Evolutionary conservation across 345 rosid genomes (phyloP).

Genomic region (Gossypium longicalyx): DNA sequence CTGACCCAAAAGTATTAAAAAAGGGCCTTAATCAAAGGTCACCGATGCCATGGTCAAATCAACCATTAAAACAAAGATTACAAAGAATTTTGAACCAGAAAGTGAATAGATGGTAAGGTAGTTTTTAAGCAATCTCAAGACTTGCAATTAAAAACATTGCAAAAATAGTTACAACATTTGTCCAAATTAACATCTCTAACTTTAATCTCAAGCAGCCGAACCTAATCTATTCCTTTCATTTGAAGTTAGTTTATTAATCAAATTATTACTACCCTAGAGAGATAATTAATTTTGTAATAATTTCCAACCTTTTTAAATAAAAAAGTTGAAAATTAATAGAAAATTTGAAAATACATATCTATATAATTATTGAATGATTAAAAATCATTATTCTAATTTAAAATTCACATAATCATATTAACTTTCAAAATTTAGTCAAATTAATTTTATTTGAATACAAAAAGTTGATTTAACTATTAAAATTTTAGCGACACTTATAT

Average conservation of each 20-base stretch:
- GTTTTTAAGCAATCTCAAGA: conserved; percentile 7
- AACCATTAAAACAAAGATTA: not conserved
- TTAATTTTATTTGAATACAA: too few species aligned
- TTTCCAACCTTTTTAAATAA: not conserved
- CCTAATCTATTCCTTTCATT: not conserved
- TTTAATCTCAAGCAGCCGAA: not conserved
- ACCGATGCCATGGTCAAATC: not conserved
- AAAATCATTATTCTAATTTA: too few species aligned
- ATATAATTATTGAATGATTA: too few species aligned
- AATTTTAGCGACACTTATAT: too few species aligned
- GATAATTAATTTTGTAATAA: not conserved
- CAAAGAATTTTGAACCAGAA: not conserved
- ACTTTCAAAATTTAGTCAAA: too few species aligned
- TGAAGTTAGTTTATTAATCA: not conserved
- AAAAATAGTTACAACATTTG: not conserved
- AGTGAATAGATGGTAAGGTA: not conserved
- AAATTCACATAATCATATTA: too few species aligned
- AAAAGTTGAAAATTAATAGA: too few species aligned
- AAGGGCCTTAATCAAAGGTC: not conserved
- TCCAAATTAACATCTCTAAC: not conserved
- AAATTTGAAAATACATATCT: not conserved
- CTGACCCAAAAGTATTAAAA: too few species aligned
- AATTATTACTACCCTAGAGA: not conserved
- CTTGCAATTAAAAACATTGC: not conserved
- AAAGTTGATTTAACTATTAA: too few species aligned